Conservation (phyloP, 2,329 filamentous ascomycete genomes). For the Albifimbria verrucaria region DNA sequence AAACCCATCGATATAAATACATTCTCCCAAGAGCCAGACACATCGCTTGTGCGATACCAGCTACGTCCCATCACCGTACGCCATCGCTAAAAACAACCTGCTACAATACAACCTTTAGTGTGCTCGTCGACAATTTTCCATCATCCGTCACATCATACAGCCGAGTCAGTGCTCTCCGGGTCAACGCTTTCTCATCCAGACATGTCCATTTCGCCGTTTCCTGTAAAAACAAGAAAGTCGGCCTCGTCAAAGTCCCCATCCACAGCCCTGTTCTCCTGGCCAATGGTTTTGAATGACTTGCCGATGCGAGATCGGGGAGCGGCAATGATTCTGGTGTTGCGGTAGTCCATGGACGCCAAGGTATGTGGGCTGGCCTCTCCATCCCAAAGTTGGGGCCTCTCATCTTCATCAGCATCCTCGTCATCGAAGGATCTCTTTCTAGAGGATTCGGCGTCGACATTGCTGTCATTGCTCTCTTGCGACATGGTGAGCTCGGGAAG, state of each 20-base stretch:
- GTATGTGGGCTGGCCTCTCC: constrained; percentile 38
- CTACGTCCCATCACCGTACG: constrained; percentile 18
- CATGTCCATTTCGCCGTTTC: constrained; percentile 40
- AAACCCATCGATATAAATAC: too few relatives aligned
- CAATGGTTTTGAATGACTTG: constrained; percentile 23
- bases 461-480: constrained; percentile 49
- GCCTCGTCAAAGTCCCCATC: constrained; percentile 66
- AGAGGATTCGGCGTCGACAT: constrained; percentile 18
- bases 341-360: constrained; percentile 32
- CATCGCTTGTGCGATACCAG: too few relatives aligned
- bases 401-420: constrained; percentile 31
- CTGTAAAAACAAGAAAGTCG: constrained; percentile 53
- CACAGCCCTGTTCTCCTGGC: constrained; percentile 45
- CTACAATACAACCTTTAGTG: constrained; percentile 11
- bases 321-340: constrained; percentile 45
- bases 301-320: constrained; percentile 35
- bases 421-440: constrained; percentile 49
- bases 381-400: constrained; percentile 26
- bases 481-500: constrained; percentile 51
- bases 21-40: too few relatives aligned
- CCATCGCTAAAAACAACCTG: constrained; percentile 11
- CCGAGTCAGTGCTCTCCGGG: too few relatives aligned
- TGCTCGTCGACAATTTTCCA: not conserved
- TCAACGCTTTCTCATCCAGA: constrained; percentile 3
- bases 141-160: too few relatives aligned